Percentiles rank a stretch among this genome's conserved stretches.
Conservation (phyloP, 768 basidiomycete genomes). For the Termitomyces heimii region DNA sequence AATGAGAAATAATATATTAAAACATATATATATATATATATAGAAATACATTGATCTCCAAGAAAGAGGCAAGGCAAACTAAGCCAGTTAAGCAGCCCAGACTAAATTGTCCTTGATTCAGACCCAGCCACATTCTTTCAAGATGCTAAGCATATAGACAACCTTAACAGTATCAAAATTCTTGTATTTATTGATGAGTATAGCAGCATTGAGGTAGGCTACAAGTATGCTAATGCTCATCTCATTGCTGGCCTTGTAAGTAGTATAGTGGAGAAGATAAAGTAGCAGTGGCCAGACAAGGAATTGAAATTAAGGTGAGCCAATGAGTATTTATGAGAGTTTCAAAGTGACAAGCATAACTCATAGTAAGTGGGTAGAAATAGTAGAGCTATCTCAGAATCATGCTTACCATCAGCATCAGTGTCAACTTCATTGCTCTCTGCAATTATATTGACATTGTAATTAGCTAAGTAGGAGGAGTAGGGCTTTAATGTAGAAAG, state of each 20-base stretch:
- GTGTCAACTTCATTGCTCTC: conserved; percentile 1
- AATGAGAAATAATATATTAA: no score
- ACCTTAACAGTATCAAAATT: conserved; percentile 78
- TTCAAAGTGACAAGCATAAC: neutral
- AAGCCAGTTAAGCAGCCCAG: no score
- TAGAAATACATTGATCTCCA: no score
- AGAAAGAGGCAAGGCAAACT: no score
- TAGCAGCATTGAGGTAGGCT: conserved; percentile 68
- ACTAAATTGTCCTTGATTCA: conserved; percentile 45
- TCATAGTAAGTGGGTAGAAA: neutral
- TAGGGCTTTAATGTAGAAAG: conserved; percentile 20
- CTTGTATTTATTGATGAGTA: conserved; percentile 75
- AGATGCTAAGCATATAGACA: conserved; percentile 38
- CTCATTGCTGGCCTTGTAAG: conserved; percentile 64
- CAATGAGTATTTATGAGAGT: no score
- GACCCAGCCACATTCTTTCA: conserved; percentile 43
- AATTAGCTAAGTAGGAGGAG: neutral
- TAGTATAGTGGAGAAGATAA: conserved; percentile 57
- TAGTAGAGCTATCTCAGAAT: conserved; percentile 16
- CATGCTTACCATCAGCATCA: conserved; percentile 25
- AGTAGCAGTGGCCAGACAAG: conserved; percentile 51
- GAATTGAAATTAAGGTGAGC: no score
- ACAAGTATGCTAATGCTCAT: conserved; percentile 64
- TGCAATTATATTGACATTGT: neutral
- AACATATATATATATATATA: no score